Evolutionary conservation across 1,139 yeast genomes (phyloP), one percentile per base, ranked within the genome.

Genomic region (Suhomyces bokatorum): DNA sequence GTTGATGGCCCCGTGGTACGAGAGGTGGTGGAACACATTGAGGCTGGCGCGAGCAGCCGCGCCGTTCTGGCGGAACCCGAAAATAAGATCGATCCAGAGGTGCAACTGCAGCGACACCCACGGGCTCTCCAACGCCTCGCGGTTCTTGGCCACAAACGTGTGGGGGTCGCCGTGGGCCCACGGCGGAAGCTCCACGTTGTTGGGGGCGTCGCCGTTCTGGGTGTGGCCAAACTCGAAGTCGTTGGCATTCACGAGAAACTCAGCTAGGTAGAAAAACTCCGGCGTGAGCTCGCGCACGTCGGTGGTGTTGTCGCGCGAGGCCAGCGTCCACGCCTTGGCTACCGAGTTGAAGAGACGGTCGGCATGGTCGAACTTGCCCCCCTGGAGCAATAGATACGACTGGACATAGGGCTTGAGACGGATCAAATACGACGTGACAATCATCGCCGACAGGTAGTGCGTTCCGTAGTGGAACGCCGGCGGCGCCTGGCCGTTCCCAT

Each of bases 381-480:
- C 96, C 67, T 88, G 97, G 10, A 88, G 66, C 17, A 87, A 62
- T 39, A 87, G 66, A 55, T 85, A 88, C 0, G 95, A 84, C 46
- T 85, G 87, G 2, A 85, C 91, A 61, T 82, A 86, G 0, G 97
- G 97, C 49, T 82, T 78, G 29, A 87, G 56, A 40, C 97, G 70
- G 34, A 88, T 87, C 50, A 88, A 63, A 54, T 78, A 88, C 0
- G 93, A 84, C 0, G 95, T 77, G 2, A 87, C 96, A 56, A 88
- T 87, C 97, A 88, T 88, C 0, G 96, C 95, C 0, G 95, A 87
- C 0, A 96, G 87, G 60, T 88, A 88, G 62, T 88, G 97, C 0
- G 97, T 88, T 3, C 97, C 97, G 58, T 88, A 88, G 61, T 88
- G 96, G 63, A 88, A 88, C 0, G 96, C 86, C 0, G 90, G 89